Evolutionary conservation across 345 rosid genomes (phyloP).

Genomic region (Triadica sebifera): DNA sequence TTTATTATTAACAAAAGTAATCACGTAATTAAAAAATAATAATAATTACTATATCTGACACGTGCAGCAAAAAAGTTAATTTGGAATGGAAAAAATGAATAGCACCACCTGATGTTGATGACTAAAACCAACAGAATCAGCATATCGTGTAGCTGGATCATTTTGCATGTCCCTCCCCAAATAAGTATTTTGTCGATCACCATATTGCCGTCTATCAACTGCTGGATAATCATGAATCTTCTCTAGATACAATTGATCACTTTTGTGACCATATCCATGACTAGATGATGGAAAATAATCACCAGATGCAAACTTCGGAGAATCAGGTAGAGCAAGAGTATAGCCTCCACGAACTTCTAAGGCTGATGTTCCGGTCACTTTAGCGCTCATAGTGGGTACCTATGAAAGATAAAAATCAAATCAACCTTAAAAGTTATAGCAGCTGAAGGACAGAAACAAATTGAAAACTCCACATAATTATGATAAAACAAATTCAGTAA

Average conservation of each 20-base stretch:
- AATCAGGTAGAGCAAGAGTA: conserved; percentile 55
- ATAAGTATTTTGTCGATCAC: conserved; percentile 64
- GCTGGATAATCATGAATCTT: conserved; percentile 70
- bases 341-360: conserved; percentile 72
- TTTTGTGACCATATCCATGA: conserved; percentile 72
- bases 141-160: conserved; percentile 62
- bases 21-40: too few relatives aligned
- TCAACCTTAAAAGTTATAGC: not conserved
- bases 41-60: too few relatives aligned
- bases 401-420: conserved; percentile 14
- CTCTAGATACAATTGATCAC: conserved; percentile 65
- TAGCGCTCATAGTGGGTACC: conserved; percentile 47
- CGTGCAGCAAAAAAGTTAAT: not conserved
- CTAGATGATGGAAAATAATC: conserved; percentile 63
- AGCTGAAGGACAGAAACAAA: not conserved
- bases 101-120: conserved; percentile 71
- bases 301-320: conserved; percentile 73
- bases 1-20: too few relatives aligned
- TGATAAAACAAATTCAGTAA: not conserved
- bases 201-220: conserved; percentile 69
- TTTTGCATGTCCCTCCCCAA: conserved; percentile 69
- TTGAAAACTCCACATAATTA: not conserved
- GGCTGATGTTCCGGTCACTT: conserved; percentile 50
- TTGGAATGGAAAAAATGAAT: not conserved
- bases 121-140: conserved; percentile 66